Evolutionary conservation across 2,329 filamentous ascomycete species (phyloP), one percentile per base, ranked within the genome.

Genomic region (Furcasterigmium sp.): DNA sequence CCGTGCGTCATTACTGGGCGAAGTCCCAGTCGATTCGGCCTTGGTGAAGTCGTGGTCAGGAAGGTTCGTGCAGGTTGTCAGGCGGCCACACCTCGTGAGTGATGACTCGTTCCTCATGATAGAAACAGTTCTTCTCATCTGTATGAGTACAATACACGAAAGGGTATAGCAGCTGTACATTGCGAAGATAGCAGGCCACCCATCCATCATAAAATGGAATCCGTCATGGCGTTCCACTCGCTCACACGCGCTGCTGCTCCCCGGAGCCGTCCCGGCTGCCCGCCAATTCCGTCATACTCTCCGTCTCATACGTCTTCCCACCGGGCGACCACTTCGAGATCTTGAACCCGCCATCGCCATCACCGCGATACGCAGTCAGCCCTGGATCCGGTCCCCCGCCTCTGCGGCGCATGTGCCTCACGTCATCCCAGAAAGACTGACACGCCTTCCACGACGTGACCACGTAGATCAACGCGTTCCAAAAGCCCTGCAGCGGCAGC

Each of bases 391-490:
- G 50, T 20, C 57, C 53, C 18, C 56, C 49, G 29, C 51, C 50
- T 20, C 57, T 52, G 18, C 56, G 50, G 29, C 51, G 57, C 11
- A 53, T 53, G 41, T 51, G 45, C 37, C 52, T 46, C n/a, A 71
- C 44, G 37, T 72, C 68, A 9, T 55, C 53, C 42, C 59, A 63
- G 21, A 80, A 60, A 25, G 64, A 62, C 56, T 73, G 74, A 56
- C 80, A 82, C 0, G 82, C 82, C 39, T 75, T 63, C 71, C 80
- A 78, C 6, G 84, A 87, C 1, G 85, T 88, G 10, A 78, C 73
- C 14, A 80, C 64, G 62, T 93, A 94, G 51, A 94, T 88, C 45
- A 86, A 61, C 15, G 82, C 78, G 59, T 94, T 94, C 87, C 87
- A 93, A 55, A 91, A 86, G 0, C 88, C 88, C 58, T 94, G 88